phyloP scores from a whole-genome alignment of 2,329 filamentous ascomycete species.

The Pezicula neosporulosa region DNA sequence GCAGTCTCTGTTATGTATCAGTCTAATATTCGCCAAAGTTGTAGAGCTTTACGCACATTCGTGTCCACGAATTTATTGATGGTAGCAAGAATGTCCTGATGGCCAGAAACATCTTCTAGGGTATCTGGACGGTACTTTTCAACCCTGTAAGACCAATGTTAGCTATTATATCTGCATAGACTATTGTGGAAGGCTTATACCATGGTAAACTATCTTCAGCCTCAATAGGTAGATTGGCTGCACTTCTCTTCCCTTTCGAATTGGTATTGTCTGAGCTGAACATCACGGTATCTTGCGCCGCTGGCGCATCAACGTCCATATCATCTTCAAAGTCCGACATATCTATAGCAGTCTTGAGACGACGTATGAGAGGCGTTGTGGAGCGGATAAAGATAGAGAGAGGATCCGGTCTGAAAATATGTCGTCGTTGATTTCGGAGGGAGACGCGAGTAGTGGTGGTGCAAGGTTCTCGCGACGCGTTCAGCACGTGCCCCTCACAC shows the following conservation, averaged over 20 bases:
- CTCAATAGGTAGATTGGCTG: conserved; percentile 89
- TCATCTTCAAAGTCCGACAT: conserved; percentile 60
- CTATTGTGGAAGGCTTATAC: conserved; percentile 42
- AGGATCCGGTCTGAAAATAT: too few species aligned
- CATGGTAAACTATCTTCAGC: conserved; percentile 93
- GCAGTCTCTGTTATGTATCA: conserved; percentile 57
- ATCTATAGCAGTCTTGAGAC: conserved; percentile 9
- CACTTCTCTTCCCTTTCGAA: conserved; percentile 85
- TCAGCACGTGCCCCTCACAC: too few species aligned
- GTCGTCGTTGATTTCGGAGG: too few species aligned
- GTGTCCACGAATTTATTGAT: conserved; percentile 97
- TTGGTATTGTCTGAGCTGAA: conserved; percentile 74
- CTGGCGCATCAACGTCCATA: conserved; percentile 64
- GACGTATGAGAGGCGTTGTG: too few species aligned
- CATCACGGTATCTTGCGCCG: conserved; percentile 45
- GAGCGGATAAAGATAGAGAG: too few species aligned
- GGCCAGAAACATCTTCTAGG: conserved; percentile 88
- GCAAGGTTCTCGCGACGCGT: too few species aligned
- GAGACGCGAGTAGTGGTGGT: too few species aligned
- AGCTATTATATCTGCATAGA: conserved; percentile 11
- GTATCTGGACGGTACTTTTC: conserved; percentile 94
- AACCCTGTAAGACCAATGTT: conserved; percentile 56
- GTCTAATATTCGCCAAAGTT: not conserved
- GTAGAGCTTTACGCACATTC: conserved; percentile 51
- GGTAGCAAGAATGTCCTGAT: conserved; percentile 94